Conservation (phyloP, 2,329 filamentous ascomycete species). For the Furcasterigmium sp. region DNA sequence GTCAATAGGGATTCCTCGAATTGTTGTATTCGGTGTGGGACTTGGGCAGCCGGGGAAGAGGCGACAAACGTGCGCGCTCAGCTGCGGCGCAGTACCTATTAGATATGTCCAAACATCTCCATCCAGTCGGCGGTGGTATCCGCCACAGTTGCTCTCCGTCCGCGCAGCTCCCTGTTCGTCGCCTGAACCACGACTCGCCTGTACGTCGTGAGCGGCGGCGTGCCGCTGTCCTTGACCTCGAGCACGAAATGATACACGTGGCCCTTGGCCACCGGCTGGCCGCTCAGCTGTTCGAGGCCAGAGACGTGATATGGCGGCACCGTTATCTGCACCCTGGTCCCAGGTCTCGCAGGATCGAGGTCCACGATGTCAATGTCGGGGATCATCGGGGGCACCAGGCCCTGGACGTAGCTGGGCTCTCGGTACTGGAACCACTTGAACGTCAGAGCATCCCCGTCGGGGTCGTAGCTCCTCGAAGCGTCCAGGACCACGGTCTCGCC, state of each 20-base stretch:
- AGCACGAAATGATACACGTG: conserved; percentile 35
- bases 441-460: not conserved
- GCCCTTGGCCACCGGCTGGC: too few species aligned
- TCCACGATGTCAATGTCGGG: conserved; percentile 25
- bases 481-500: not conserved
- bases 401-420: conserved; percentile 28
- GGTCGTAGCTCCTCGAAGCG: conserved; percentile 16
- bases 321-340: conserved; percentile 6
- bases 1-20: too few species aligned
- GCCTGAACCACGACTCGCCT: conserved; percentile 31
- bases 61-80: too few species aligned
- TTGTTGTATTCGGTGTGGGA: too few species aligned
- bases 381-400: conserved; percentile 20
- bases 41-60: too few species aligned
- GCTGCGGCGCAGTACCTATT: too few species aligned
- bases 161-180: too few species aligned
- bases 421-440: not conserved
- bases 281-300: conserved; percentile 17
- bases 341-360: conserved; percentile 11
- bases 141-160: too few species aligned
- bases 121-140: too few species aligned
- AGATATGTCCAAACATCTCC: too few species aligned
- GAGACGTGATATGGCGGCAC: conserved; percentile 21
- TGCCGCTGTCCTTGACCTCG: conserved; percentile 38
- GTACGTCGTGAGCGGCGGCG: conserved; percentile 40